Base-by-base conservation (phyloP, 768 basidiomycete species). In the Tulasnella sp. region DNA sequence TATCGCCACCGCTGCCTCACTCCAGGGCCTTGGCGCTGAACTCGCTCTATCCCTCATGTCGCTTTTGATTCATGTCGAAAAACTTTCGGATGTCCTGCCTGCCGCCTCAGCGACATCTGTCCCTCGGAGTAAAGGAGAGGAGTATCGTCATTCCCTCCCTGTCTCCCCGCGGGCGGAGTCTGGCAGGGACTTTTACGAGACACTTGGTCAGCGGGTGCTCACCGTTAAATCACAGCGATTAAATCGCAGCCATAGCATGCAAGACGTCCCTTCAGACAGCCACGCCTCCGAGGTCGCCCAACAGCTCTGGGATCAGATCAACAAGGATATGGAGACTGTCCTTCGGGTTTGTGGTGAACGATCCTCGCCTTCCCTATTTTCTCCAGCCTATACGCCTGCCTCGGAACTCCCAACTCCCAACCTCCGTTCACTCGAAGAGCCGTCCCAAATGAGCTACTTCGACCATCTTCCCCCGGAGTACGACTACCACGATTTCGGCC, bases 221-320 rank as follows among this genome's bases (percentile, higher is more conserved):
- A 82, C 81, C 59, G 67, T 89, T 9, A 83, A 84, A 65, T 64
- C 80, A 27, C 77, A 80, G 62, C 73, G 78, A 3, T 71, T 74
- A 29, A 73, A 76, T 4, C 73, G 66, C 71, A 15, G 70, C 68
- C 4, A 60, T 69, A 14, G 63, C 72, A 8, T 62, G 69, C 4
- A 68, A 69, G 6, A 71, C 67, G 29, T 65, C 71, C 21, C 71
- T 60, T n/a, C n/a, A n/a, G n/a, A n/a, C n/a, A 76, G 19, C 79
- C 80, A 2, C 71, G 72, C 11, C 70, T 74, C 34, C 73, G 66
- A 8, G 51, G 31, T 40, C 55, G 39, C 78, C 1, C 75, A 83
- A 0, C 71, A 88, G 11, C 70, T 92, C 0, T 92, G 88, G 87
- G 71, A 77, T 2, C 73, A 76, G 32, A 81, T 91, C 29, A 86